phyloP scores from a whole-genome alignment of 2,329 filamentous ascomycete species.

The Xylariaceae sp. region DNA sequence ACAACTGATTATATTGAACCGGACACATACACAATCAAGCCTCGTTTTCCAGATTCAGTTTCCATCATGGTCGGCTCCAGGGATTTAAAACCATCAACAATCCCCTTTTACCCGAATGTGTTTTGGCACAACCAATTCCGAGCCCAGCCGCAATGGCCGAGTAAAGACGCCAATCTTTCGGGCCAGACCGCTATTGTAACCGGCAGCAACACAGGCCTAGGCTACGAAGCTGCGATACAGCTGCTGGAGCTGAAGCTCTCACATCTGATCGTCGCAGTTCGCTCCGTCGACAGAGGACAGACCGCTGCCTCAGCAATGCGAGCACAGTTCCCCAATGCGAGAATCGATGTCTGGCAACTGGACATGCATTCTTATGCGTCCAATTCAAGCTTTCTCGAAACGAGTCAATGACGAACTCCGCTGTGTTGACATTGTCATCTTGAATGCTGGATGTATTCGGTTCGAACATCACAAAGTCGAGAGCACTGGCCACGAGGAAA shows the following conservation, averaged over 20 bases:
- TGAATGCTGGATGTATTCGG: conserved; percentile 14
- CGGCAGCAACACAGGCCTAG: conserved; percentile 48
- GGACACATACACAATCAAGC: too few relatives aligned
- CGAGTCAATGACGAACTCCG: conserved; percentile 29
- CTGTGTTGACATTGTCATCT: conserved; percentile 18
- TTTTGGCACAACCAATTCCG: conserved; percentile 30
- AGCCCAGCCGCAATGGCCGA: conserved; percentile 22
- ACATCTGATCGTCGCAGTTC: conserved; percentile 47
- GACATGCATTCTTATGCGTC: conserved; percentile 47
- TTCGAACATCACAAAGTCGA: neutral
- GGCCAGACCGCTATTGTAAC: conserved; percentile 47
- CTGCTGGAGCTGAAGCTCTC: conserved; percentile 39
- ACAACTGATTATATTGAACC: too few relatives aligned
- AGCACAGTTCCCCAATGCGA: conserved; percentile 29
- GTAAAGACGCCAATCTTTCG: conserved; percentile 26
- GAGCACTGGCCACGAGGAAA: conserved; percentile 17
- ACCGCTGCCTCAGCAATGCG: conserved; percentile 36
- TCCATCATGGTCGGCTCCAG: conserved; percentile 12
- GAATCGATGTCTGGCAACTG: conserved; percentile 48
- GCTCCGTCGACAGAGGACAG: conserved; percentile 42
- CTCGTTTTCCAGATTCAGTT: too few relatives aligned
- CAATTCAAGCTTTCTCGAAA: conserved; percentile 40
- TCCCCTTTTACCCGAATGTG: conserved; percentile 6
- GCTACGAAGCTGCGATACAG: conserved; percentile 42
- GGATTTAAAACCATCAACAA: conserved; percentile 10